phyloP scores from a whole-genome alignment of 2,329 filamentous ascomycete genomes.

The Dothiorella sarmentorum region DNA sequence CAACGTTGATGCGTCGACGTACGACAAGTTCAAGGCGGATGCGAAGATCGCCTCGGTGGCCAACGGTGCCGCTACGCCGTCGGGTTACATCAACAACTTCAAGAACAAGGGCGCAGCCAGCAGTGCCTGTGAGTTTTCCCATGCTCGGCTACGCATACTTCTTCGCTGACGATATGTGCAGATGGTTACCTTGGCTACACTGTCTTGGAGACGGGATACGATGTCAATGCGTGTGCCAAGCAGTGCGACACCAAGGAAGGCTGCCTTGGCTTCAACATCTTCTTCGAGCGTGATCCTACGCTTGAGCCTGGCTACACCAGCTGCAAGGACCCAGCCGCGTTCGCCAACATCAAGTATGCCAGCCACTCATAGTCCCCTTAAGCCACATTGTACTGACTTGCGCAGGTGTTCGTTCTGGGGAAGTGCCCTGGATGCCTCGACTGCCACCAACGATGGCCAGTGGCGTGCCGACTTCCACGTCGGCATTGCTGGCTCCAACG shows the following conservation, averaged over 20 bases:
- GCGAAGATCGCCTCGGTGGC: not conserved
- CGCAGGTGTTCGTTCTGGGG: constrained; percentile 23
- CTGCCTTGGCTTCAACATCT: constrained; percentile 26
- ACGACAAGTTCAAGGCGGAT: not conserved
- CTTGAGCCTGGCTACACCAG: constrained; percentile 13
- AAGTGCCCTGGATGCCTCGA: constrained; percentile 23
- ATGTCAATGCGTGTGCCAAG: constrained; percentile 19
- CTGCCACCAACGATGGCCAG: constrained; percentile 29
- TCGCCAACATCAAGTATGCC: constrained; percentile 30
- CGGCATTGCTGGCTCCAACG: constrained; percentile 23
- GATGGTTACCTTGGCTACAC: not conserved
- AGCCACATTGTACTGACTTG: too few relatives aligned
- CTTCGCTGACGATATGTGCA: not conserved
- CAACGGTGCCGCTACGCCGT: not conserved
- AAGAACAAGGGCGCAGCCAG: not conserved
- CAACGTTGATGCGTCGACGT: not conserved
- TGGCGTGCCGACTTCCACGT: constrained; percentile 24
- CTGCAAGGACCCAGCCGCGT: constrained; percentile 19
- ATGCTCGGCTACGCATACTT: not conserved
- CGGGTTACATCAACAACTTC: not conserved
- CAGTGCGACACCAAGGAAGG: constrained; percentile 16
- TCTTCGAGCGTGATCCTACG: constrained; percentile 23
- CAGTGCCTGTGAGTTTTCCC: not conserved
- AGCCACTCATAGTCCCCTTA: too few relatives aligned
- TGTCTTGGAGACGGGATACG: constrained; percentile 13